These are phyloP conservation scores for Orbilia oligospora DNA, from an alignment of 2,329 filamentous ascomycete species.

Conservation along the genomic window DNA sequence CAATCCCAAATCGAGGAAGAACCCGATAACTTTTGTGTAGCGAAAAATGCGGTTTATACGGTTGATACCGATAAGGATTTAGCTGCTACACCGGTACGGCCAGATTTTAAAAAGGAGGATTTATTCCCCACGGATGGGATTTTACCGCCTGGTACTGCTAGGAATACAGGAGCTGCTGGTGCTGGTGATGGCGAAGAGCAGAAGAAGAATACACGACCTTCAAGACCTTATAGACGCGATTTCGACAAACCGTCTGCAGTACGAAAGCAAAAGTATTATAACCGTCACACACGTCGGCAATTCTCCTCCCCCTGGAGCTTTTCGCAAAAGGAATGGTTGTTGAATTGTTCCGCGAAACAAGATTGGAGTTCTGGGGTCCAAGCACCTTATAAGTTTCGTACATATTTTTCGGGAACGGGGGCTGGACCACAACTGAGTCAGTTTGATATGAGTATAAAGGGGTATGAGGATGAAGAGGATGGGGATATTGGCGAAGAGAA, in stretches of 20 bases:
- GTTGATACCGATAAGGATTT: background rate
- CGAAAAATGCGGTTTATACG: constrained; percentile 34
- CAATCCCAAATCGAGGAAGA: constrained; percentile 28
- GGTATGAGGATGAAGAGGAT: background rate
- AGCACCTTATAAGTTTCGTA: constrained; percentile 55
- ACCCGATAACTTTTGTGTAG: constrained; percentile 53
- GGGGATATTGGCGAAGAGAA: background rate
- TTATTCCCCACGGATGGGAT: constrained; percentile 9
- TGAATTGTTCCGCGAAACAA: constrained; percentile 11
- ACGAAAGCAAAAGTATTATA: background rate
- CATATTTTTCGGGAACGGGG: constrained; percentile 64
- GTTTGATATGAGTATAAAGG: constrained; percentile 18
- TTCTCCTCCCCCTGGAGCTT: background rate
- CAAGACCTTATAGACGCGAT: background rate
- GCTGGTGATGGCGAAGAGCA: background rate
- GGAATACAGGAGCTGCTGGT: too few species aligned
- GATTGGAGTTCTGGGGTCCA: constrained; percentile 55
- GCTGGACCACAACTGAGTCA: constrained; percentile 58
- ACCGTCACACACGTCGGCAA: background rate
- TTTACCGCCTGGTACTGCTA: background rate
- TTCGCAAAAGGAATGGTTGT: constrained; percentile 10
- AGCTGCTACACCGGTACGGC: background rate
- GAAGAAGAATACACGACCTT: constrained; percentile 2
- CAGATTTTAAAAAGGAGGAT: constrained; percentile 25
- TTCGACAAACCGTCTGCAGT: background rate